A percentile compares a stretch with the other conserved stretches of the same genome.
Evolutionary conservation across 1,284 basidiomycete genomes (phyloP).

Genomic region (Polyporus tsugae): DNA sequence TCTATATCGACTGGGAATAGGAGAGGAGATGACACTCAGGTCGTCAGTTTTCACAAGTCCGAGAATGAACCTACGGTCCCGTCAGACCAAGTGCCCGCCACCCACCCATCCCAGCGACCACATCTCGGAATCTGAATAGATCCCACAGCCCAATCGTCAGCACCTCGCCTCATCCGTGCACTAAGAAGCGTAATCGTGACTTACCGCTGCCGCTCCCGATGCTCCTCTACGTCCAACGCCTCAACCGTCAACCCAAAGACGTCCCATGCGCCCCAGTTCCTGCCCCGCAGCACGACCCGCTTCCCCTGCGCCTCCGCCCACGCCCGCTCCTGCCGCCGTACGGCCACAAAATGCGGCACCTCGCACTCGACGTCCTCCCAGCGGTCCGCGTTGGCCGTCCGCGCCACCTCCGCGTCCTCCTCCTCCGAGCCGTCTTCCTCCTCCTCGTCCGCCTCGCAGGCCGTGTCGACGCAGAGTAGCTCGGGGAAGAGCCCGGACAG

Average conservation of each 20-base stretch:
- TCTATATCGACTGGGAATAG: background rate
- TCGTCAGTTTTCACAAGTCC: background rate
- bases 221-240: background rate
- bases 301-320: background rate
- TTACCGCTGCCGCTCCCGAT: background rate
- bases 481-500: conserved; percentile 4
- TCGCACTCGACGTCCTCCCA: background rate
- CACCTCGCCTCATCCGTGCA: background rate
- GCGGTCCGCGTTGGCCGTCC: background rate
- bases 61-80: background rate
- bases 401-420: background rate
- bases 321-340: background rate
- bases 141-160: background rate
- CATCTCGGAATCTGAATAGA: background rate
- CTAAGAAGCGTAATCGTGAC: background rate
- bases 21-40: background rate
- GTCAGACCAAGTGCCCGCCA: background rate
- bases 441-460: background rate
- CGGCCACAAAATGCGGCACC: background rate
- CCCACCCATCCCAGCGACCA: background rate
- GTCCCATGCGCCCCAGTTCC: background rate
- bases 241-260: background rate
- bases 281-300: background rate
- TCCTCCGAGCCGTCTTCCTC: background rate
- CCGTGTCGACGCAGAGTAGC: background rate